phyloP scores from a whole-genome alignment of 2,329 filamentous ascomycete genomes.

The Pestalotiopsis sp. region DNA sequence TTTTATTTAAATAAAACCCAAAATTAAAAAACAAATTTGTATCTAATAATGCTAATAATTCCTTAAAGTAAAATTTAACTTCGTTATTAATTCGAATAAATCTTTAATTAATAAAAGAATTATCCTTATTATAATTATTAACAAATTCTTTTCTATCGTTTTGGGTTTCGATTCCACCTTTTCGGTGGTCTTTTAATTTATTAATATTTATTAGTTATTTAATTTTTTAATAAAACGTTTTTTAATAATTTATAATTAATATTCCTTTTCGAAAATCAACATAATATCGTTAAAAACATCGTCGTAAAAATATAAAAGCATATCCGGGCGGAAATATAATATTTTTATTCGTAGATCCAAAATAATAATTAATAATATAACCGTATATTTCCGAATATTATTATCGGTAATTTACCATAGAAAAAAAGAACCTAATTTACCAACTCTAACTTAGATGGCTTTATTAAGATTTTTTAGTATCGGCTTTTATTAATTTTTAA shows the following conservation, averaged over 20 bases:
- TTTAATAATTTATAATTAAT: not conserved
- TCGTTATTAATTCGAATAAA: not conserved
- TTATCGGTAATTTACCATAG: not conserved
- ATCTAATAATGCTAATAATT: fast-evolving
- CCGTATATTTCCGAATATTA: not conserved
- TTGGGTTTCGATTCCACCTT: no score
- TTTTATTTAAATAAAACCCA: not conserved
- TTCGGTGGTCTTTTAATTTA: not conserved
- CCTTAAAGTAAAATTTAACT: not conserved
- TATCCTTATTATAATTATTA: not conserved
- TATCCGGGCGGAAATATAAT: not conserved
- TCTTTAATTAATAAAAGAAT: not conserved
- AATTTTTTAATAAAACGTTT: not conserved
- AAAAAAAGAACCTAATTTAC: not conserved
- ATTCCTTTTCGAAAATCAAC: not conserved
- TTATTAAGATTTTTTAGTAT: not conserved
- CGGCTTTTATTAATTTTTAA: not conserved
- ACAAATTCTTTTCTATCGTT: not conserved
- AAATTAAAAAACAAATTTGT: not conserved
- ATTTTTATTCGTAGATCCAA: not conserved
- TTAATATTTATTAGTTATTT: not conserved
- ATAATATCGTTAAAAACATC: not conserved
- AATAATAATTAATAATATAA: not conserved
- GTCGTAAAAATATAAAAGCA: not conserved
- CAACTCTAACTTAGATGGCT: not conserved